Conservation (phyloP, 176 grass and related monocot species). For the Poa pratensis region DNA sequence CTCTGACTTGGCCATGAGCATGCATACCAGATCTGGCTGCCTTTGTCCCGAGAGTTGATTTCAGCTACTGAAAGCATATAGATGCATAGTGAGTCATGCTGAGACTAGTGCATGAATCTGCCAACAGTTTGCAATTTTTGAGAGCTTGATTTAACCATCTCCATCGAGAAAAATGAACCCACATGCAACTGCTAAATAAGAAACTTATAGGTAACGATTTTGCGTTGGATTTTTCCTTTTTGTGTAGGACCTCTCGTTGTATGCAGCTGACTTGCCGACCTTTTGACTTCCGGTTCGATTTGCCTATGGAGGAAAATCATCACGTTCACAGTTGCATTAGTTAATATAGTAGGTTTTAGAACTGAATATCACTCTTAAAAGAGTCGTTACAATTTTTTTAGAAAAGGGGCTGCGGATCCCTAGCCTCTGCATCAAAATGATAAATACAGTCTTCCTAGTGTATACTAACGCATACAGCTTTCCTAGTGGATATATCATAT, state of each 20-base stretch:
- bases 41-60: background rate
- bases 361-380: background rate
- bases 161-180: background rate
- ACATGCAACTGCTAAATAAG: background rate
- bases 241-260: background rate
- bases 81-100: conserved; percentile 14
- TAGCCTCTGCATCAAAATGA: no score
- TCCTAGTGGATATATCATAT: no score
- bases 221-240: background rate
- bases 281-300: conserved; percentile 24
- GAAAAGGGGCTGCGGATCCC: no score
- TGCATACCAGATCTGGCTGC: background rate
- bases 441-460: no score
- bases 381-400: no score
- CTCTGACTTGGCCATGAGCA: background rate
- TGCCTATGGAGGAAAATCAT: background rate
- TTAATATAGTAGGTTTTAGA: background rate
- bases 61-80: background rate
- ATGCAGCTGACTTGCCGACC: background rate
- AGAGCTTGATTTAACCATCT: background rate
- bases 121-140: background rate
- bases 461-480: no score
- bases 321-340: conserved; percentile 7
- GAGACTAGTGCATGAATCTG: conserved; percentile 7
- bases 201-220: background rate